Evolutionary conservation across 306 rosid genomes (phyloP), one percentile per base, ranked within the genome.

Genomic region (Ochetophila trinervis): DNA sequence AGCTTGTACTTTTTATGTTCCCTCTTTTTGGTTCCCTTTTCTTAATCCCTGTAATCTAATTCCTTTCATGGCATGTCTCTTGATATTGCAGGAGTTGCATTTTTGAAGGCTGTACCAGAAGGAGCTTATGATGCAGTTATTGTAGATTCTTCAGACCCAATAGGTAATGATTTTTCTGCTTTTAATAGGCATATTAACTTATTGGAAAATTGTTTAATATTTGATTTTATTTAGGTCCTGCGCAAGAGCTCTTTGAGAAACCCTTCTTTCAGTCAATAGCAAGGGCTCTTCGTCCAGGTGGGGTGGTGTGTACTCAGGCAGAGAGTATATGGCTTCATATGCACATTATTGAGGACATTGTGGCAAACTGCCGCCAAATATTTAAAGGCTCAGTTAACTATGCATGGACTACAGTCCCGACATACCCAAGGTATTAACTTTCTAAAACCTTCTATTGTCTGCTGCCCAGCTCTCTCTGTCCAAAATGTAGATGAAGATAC

Each of bases 281-380:
- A 15, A 89, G 19, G 57, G 97, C 99, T 80, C 99, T 94, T 77
- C 95, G 95, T 58, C 95, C 97, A 2, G 99, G 99, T 74, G 99
- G 99, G 51, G 99, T 90, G 47, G 84, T 90, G 78, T 86, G 97
- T 60, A 94, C 97, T 44, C 99, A 94, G 74, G 99, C 99, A 20
- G 99, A 94, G 84, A 94, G 99, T 63, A 90, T 90, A 70, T 94
- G 99, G 99, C 99, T 94, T 74, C 99, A 94, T 68, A 94, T 90
- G 96, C 82, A 90, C 68, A 90, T 94, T 35, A 94, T 94, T 42
- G 95, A 94, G 79, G 96, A 79, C 71, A 84, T 94, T 57, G 95
- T 90, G 24, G 63, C 76, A 19, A 94, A 94, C 65, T 94, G 97
- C 67, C 91, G 91, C 68, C 90, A 86, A 40, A 61, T 90, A 79